A percentile compares a stretch with the other conserved stretches of the same genome.
These are phyloP conservation scores for Microsporum canis DNA, from an alignment of 2,329 filamentous ascomycete species.

Conservation along the genomic window DNA sequence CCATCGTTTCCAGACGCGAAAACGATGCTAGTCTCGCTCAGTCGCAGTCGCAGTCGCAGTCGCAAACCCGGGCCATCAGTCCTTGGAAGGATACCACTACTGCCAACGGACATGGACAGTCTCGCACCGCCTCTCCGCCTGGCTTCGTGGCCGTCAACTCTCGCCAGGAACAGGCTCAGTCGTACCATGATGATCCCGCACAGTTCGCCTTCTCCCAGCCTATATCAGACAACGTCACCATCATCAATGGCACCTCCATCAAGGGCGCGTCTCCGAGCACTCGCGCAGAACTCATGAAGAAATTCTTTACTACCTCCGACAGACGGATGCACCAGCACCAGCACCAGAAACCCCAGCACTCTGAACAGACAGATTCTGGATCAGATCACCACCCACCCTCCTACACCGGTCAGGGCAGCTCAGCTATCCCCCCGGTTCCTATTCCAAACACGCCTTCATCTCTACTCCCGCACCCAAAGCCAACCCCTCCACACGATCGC, in stretches of 20 bases:
- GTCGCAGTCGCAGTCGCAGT: conserved; percentile 23
- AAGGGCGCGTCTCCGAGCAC: conserved; percentile 47
- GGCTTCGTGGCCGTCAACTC: conserved; percentile 52
- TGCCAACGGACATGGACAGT: conserved; percentile 19
- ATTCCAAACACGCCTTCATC: conserved; percentile 46
- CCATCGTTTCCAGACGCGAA: conserved; percentile 56
- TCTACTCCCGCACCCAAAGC: conserved; percentile 40
- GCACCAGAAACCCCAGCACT: conserved; percentile 19
- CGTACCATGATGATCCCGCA: conserved; percentile 23
- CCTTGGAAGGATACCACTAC: conserved; percentile 30
- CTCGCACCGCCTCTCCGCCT: conserved; percentile 34
- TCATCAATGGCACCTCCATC: conserved; percentile 38
- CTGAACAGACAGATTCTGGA: conserved; percentile 22
- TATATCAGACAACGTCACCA: conserved; percentile 36
- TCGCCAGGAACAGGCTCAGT: conserved; percentile 15
- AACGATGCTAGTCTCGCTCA: conserved; percentile 27
- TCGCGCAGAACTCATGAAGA: conserved; percentile 49
- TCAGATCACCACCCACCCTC: conserved; percentile 30
- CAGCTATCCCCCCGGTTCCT: conserved; percentile 36
- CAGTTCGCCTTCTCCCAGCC: conserved; percentile 33
- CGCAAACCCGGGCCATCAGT: conserved; percentile 15
- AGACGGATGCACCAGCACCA: conserved; percentile 32
- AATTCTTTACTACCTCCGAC: conserved; percentile 51
- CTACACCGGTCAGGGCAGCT: conserved; percentile 16
- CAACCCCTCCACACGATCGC: conserved; percentile 36